A percentile compares a stretch with the other conserved stretches of the same genome.
phyloP scores from a whole-genome alignment of 345 rosid genomes.

The Limnanthes douglasii region DNA sequence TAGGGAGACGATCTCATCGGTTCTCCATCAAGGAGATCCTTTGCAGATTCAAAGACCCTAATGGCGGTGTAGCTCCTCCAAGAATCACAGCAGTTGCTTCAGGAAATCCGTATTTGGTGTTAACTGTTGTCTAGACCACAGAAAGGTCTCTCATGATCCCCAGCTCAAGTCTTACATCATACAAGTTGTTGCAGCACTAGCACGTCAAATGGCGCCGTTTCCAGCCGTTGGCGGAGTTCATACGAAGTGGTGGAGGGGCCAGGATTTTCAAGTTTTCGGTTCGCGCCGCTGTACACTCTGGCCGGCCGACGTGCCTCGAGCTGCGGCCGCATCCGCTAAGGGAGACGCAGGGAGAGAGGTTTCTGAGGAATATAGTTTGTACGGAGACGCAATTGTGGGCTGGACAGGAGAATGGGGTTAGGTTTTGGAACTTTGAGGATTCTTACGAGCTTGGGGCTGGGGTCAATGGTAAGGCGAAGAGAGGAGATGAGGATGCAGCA shows the following conservation, averaged over 20 bases:
- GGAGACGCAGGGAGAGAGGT: slow-evolving; percentile 72
- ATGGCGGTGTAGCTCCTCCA: too few relatives aligned
- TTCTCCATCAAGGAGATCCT: too few relatives aligned
- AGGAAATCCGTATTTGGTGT: too few relatives aligned
- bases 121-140: too few relatives aligned
- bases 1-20: too few relatives aligned
- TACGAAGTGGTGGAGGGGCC: slow-evolving; percentile 28
- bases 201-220: too few relatives aligned
- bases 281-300: slow-evolving; percentile 52
- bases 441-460: slow-evolving; percentile 32
- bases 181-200: too few relatives aligned
- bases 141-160: too few relatives aligned
- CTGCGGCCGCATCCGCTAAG: slow-evolving; percentile 73
- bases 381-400: slow-evolving; percentile 76
- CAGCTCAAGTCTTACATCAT: too few relatives aligned
- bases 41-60: too few relatives aligned
- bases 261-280: slow-evolving; percentile 43
- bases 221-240: slow-evolving; percentile 36
- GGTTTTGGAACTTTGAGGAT: slow-evolving; percentile 50
- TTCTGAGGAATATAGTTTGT: slow-evolving; percentile 62
- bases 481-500: slow-evolving; percentile 83
- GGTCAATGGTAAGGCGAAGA: slow-evolving; percentile 30
- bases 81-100: too few relatives aligned
- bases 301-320: slow-evolving; percentile 59
- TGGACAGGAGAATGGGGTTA: slow-evolving; percentile 66